A percentile compares a stretch with the other conserved stretches of the same genome.
These are phyloP conservation scores for Alternaria alternata DNA, from an alignment of 2,329 filamentous ascomycete species.

Conservation along the genomic window DNA sequence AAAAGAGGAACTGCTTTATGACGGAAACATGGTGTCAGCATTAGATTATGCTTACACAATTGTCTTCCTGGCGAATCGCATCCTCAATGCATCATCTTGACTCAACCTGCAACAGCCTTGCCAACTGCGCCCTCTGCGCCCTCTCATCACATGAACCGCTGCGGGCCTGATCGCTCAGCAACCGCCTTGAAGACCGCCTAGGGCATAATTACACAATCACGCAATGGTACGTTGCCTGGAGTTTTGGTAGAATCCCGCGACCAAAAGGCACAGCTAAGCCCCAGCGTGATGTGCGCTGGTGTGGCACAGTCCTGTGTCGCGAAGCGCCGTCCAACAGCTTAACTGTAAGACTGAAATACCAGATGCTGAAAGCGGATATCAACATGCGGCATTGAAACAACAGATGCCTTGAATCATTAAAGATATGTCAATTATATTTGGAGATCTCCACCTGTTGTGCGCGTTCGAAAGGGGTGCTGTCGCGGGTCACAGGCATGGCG, in stretches of 20 bases:
- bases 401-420: neutral
- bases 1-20: neutral
- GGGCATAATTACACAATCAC: neutral
- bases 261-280: slow-evolving; percentile 9
- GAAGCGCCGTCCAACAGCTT: slow-evolving; percentile 10
- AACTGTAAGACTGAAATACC: neutral
- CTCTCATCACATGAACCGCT: neutral
- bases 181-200: slow-evolving; percentile 5
- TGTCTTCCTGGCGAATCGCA: neutral
- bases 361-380: too few species aligned
- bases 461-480: neutral
- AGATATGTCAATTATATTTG: neutral
- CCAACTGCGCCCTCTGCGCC: slow-evolving; percentile 7
- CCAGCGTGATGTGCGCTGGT: neutral
- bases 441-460: neutral
- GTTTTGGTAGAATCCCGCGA: neutral
- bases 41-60: neutral
- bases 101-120: slow-evolving; percentile 2
- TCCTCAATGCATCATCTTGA: neutral
- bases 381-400: neutral
- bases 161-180: neutral
- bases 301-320: slow-evolving; percentile 10
- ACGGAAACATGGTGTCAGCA: neutral
- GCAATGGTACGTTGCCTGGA: neutral
- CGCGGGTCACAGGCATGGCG: neutral